phyloP scores from a whole-genome alignment of 495 filamentous ascomycete species.

The Xylaria flabelliformis region DNA sequence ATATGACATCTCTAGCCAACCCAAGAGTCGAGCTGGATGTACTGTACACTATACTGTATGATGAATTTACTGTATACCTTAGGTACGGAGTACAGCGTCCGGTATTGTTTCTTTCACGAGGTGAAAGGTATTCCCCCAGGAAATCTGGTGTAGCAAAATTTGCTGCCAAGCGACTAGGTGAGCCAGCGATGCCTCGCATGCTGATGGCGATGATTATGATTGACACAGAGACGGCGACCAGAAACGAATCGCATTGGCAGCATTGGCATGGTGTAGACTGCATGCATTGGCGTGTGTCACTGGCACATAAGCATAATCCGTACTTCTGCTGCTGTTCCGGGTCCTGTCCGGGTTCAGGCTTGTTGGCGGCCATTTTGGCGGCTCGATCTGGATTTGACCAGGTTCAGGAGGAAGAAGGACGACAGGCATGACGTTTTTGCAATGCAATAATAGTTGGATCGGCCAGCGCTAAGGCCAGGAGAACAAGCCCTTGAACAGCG shows the following conservation, averaged over 20 bases:
- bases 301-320: conserved; percentile 5
- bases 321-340: not conserved
- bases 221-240: not conserved
- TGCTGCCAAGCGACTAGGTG: conserved; percentile 14
- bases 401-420: not conserved
- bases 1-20: not conserved
- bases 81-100: not conserved
- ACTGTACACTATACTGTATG: not conserved
- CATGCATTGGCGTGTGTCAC: not conserved
- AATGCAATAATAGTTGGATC: conserved; percentile 2
- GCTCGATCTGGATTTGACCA: not conserved
- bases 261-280: not conserved
- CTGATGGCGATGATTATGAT: conserved; percentile 1
- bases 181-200: conserved; percentile 18
- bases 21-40: not conserved
- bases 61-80: not conserved
- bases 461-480: conserved; percentile 2
- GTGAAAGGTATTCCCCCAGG: not conserved
- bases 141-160: conserved; percentile 3
- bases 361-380: not conserved
- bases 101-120: not conserved
- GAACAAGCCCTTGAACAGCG: not conserved
- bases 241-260: not conserved
- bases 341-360: not conserved
- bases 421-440: conserved; percentile 4